phyloP scores from a whole-genome alignment of 2,329 filamentous ascomycete genomes.

The Fusarium algeriense region DNA sequence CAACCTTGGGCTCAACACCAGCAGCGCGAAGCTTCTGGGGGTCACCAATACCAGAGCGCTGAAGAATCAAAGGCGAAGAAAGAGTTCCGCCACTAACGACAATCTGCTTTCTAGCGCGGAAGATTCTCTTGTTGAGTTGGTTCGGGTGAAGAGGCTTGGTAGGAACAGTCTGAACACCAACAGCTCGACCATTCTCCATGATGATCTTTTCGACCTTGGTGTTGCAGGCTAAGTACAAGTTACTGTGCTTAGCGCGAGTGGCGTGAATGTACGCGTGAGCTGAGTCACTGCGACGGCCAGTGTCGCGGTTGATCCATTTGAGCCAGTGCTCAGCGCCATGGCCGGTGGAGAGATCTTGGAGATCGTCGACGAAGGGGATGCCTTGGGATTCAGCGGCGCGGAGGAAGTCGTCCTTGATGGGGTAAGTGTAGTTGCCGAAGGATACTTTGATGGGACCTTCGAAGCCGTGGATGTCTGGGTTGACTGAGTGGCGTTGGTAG shows the following conservation, averaged over 20 bases:
- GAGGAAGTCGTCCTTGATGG: conserved; percentile 85
- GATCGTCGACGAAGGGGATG: conserved; percentile 79
- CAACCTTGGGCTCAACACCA: conserved; percentile 76
- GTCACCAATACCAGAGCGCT: conserved; percentile 79
- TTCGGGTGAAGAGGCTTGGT: conserved; percentile 75
- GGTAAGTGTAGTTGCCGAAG: conserved; percentile 84
- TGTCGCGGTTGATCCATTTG: conserved; percentile 82
- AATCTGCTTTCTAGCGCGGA: conserved; percentile 78
- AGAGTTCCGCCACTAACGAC: conserved; percentile 79
- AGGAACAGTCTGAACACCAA: conserved; percentile 76
- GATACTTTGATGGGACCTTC: conserved; percentile 87
- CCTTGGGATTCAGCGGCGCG: conserved; percentile 78
- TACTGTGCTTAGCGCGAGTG: conserved; percentile 76
- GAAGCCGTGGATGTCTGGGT: conserved; percentile 77
- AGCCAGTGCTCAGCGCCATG: conserved; percentile 85
- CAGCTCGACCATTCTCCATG: conserved; percentile 77
- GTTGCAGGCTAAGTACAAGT: conserved; percentile 79
- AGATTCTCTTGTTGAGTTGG: conserved; percentile 65
- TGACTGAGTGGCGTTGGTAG: conserved; percentile 75
- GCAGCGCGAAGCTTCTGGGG: conserved; percentile 76
- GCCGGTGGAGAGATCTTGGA: conserved; percentile 77
- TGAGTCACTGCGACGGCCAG: conserved; percentile 75
- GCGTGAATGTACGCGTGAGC: conserved; percentile 84
- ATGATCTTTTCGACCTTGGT: conserved; percentile 84
- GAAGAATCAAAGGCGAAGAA: conserved; percentile 79